Conservation (phyloP, 805 yeast genomes). For the Ogataea haglerorum region DNA sequence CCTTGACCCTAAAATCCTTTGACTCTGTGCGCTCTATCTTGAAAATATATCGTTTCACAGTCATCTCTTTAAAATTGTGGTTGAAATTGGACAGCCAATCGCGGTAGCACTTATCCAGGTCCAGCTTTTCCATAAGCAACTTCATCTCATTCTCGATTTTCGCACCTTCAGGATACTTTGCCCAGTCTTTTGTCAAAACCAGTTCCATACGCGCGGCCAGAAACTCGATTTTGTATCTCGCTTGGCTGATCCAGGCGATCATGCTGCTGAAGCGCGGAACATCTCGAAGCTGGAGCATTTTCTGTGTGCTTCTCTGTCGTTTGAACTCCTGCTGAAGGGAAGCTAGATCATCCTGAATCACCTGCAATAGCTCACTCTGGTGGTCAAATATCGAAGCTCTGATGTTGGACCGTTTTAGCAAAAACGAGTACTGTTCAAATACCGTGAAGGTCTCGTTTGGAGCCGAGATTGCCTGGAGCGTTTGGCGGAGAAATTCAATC, state of each 20-base stretch:
- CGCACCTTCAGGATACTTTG: slow-evolving; percentile 60
- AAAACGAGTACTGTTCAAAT: slow-evolving; percentile 45
- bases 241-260: slow-evolving; percentile 52
- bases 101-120: slow-evolving; percentile 39
- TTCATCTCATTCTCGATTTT: slow-evolving; percentile 50
- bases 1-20: slow-evolving; percentile 31
- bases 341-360: slow-evolving; percentile 46
- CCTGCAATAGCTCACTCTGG: slow-evolving; percentile 47
- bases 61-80: slow-evolving; percentile 11
- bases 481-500: slow-evolving; percentile 36
- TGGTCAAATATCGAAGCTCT: slow-evolving; percentile 58
- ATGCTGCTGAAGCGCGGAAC: slow-evolving; percentile 46
- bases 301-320: slow-evolving; percentile 33
- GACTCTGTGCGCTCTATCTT: slow-evolving; percentile 28
- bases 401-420: slow-evolving; percentile 51
- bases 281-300: slow-evolving; percentile 40
- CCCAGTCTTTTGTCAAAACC: slow-evolving; percentile 62
- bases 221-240: slow-evolving; percentile 40
- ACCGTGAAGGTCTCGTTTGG: slow-evolving; percentile 50
- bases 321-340: slow-evolving; percentile 37
- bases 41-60: slow-evolving; percentile 32
- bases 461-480: slow-evolving; percentile 38
- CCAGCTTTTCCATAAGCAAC: slow-evolving; percentile 43
- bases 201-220: slow-evolving; percentile 45
- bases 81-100: slow-evolving; percentile 43